Evolutionary conservation across 371 early-diverging fungal genomes (phyloP).

Genomic region (Synchytrium microbalum): DNA sequence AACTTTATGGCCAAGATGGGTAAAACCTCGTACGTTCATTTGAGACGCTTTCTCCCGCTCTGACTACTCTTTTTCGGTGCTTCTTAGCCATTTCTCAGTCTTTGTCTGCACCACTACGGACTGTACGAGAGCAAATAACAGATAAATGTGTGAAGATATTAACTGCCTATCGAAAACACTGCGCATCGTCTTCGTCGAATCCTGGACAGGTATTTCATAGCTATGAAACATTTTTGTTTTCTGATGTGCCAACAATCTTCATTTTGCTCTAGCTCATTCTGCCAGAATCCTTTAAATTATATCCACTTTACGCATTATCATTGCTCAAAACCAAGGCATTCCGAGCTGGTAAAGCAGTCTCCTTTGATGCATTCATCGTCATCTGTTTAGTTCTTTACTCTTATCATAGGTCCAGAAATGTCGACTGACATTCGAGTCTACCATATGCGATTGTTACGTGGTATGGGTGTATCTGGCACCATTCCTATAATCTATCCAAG

Average conservation of each 20-base stretch:
- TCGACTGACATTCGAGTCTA: slow-evolving; percentile 71
- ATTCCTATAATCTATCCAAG: slow-evolving; percentile 78
- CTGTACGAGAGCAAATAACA: slow-evolving; percentile 75
- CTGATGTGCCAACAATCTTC: slow-evolving; percentile 7
- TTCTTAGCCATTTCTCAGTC: slow-evolving; percentile 54
- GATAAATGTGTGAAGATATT: slow-evolving; percentile 83
- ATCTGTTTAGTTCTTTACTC: slow-evolving; percentile 9
- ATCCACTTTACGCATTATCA: slow-evolving; percentile 82
- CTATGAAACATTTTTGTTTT: neutral
- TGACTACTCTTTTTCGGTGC: neutral
- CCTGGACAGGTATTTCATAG: slow-evolving; percentile 62
- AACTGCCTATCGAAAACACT: slow-evolving; percentile 85
- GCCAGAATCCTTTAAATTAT: slow-evolving; percentile 91
- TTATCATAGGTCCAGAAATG: slow-evolving; percentile 39
- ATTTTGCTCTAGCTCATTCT: slow-evolving; percentile 58
- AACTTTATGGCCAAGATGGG: slow-evolving; percentile 72
- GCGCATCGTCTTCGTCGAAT: slow-evolving; percentile 70
- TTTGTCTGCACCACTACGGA: slow-evolving; percentile 55
- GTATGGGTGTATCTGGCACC: slow-evolving; percentile 57
- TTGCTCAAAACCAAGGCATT: slow-evolving; percentile 73
- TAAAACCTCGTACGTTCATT: slow-evolving; percentile 17
- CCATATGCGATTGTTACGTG: slow-evolving; percentile 64
- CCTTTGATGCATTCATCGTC: slow-evolving; percentile 44
- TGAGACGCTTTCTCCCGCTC: neutral
- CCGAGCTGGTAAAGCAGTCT: slow-evolving; percentile 52